Conservation (phyloP, 768 basidiomycete genomes). For the Lactarius tabidus region DNA sequence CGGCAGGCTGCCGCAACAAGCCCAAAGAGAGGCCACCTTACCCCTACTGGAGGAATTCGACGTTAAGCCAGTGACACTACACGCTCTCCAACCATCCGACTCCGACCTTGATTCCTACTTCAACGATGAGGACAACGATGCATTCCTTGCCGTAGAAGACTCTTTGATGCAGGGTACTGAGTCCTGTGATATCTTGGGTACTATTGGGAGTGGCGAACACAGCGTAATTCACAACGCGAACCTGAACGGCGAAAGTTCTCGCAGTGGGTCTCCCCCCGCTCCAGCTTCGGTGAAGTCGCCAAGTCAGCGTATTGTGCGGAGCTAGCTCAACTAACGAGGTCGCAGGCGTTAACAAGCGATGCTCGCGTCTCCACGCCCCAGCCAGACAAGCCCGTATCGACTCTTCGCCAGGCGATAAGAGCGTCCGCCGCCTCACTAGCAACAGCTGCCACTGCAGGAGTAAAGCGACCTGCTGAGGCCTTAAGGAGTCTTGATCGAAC, state of each 20-base stretch:
- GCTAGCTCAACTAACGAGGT: neutral
- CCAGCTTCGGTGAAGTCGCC: conserved; percentile 6
- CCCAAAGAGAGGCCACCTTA: neutral
- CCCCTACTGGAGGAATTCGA: neutral
- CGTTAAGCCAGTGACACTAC: neutral
- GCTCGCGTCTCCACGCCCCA: neutral
- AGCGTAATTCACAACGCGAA: neutral
- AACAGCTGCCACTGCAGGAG: neutral
- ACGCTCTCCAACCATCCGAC: conserved; percentile 5
- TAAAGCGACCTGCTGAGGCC: conserved; percentile 22
- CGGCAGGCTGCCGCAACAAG: conserved; percentile 4
- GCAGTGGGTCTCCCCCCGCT: neutral
- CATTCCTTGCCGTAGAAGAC: conserved; percentile 12
- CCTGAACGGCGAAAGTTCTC: conserved; percentile 2
- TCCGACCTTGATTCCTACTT: conserved; percentile 27
- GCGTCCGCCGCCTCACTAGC: neutral
- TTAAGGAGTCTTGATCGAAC: conserved; percentile 12
- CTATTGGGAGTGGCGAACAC: neutral
- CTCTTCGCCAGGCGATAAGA: conserved; percentile 14
- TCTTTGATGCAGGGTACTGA: neutral
- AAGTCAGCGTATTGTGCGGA: neutral
- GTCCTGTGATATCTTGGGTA: neutral
- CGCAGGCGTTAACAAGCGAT: conserved; percentile 1
- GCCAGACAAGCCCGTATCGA: neutral
- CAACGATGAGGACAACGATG: conserved; percentile 18